Evolutionary conservation across 192 early-diverging fungal species (phyloP), one percentile per base, ranked within the genome.

Genomic region (Coemansia sp.): DNA sequence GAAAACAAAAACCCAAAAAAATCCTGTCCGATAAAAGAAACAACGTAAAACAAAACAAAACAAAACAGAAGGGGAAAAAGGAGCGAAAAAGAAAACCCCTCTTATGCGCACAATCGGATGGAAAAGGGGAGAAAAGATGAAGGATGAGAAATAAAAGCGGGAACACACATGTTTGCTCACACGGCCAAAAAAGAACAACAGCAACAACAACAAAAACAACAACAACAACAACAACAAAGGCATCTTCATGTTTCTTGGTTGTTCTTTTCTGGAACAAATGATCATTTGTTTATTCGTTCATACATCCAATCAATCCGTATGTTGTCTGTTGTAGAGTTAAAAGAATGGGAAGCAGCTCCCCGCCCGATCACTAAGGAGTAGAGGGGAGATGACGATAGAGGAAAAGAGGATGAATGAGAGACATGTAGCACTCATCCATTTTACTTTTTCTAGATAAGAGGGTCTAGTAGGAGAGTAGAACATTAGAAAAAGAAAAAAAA

Each of bases 251-350:
- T 49, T 49, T 13, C 18, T 16, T 36, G 54, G 54, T 45, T 45
- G 43, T 52, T 52, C 21, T 52, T 52, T 52, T 22, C 21, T 52
- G 49, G 49, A 22, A 52, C 49, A 52, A 52, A 22, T 52, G 49
- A 8, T 0, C 12, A 40, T 36, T 56, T 56, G 22, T 32, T 32
- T 56, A 10, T 56, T 56, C 54, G 10, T 21, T 36, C 37, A 56
- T 56, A 36, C 54, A 56, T 36, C 15, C n/a, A 15, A 56, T 56
- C 54, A 36, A 16, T 56, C 8, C 19, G 37, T 10, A 36, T 22
- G n/a, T 32, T 32, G 18, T 49, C 47, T 3, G 7, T n/a, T 1
- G 15, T 12, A 36, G 21, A 62, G 13, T 4, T 15, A 46, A 62
- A 46, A 62, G 11, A 46, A 36, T 0, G 22, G 22, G 26, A 62